phyloP scores from a whole-genome alignment of 2,329 filamentous ascomycete species.

The Diaporthe aspalathi region DNA sequence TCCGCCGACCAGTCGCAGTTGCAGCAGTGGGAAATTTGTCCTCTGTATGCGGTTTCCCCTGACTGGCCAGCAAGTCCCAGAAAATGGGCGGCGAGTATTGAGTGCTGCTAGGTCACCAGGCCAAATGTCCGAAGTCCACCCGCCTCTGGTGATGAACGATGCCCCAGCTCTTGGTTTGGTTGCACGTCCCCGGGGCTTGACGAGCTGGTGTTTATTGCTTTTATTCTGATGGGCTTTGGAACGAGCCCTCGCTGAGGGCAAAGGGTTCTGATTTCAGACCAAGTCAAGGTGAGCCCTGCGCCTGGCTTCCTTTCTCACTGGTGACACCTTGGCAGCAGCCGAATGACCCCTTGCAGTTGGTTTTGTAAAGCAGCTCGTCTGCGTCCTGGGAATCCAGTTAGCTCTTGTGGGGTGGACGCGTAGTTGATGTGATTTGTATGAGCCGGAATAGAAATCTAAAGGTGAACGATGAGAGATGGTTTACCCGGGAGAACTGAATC shows the following conservation, averaged over 20 bases:
- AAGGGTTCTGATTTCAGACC: not conserved
- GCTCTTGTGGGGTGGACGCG: too few relatives aligned
- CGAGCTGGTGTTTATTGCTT: not conserved
- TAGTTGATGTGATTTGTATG: not conserved
- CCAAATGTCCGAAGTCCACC: not conserved
- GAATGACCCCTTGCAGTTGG: not conserved
- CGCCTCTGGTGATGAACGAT: not conserved
- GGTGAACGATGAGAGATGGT: not conserved
- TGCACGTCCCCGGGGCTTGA: not conserved
- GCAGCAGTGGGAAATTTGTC: not conserved
- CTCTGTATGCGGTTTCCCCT: not conserved
- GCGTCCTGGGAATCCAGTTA: not conserved
- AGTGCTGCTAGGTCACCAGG: not conserved
- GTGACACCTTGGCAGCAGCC: not conserved
- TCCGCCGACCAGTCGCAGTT: too few relatives aligned
- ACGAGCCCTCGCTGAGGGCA: not conserved
- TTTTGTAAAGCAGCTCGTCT: not conserved
- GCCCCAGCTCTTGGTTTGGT: not conserved
- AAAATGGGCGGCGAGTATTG: conserved; percentile 24
- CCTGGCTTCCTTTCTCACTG: not conserved
- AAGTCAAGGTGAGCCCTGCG: not conserved
- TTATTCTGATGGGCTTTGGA: not conserved
- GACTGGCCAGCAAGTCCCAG: not conserved
- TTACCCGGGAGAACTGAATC: conserved; percentile 10
- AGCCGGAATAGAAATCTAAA: not conserved